Evolutionary conservation across 208 protist species (phyloP).

Genomic region (Endotrypanum monterogeii): DNA sequence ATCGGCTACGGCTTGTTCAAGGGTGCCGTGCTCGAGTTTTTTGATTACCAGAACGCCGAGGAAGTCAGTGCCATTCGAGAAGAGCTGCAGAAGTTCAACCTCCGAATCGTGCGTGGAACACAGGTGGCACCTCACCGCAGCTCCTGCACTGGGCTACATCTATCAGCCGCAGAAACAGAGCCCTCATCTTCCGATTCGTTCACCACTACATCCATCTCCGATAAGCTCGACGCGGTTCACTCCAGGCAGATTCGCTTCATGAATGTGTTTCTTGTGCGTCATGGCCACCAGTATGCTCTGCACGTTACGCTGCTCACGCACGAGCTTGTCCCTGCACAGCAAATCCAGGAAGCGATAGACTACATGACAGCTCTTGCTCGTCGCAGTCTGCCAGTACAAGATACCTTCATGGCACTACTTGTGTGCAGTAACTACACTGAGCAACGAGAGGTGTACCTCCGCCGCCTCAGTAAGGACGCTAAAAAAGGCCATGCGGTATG

Average conservation of each 20-base stretch:
- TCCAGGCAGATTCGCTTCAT: slow-evolving; percentile 50
- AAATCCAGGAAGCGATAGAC: slow-evolving; percentile 40
- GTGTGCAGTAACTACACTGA: slow-evolving; percentile 43
- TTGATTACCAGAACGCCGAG: slow-evolving; percentile 78
- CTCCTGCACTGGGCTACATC: background rate
- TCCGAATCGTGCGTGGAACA: slow-evolving; percentile 26
- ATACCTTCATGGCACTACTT: slow-evolving; percentile 59
- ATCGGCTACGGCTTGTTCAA: slow-evolving; percentile 76
- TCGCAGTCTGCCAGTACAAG: slow-evolving; percentile 49
- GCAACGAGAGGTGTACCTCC: slow-evolving; percentile 24
- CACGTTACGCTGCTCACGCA: slow-evolving; percentile 75
- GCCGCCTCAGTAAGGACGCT: background rate
- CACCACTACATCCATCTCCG: slow-evolving; percentile 1
- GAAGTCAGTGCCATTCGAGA: slow-evolving; percentile 67
- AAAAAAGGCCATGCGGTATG: background rate
- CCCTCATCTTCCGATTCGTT: background rate
- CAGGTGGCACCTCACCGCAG: slow-evolving; percentile 3
- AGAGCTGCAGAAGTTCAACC: slow-evolving; percentile 60
- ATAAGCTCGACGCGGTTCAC: slow-evolving; percentile 12
- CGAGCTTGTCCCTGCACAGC: slow-evolving; percentile 33
- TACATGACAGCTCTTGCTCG: slow-evolving; percentile 61
- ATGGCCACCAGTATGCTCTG: slow-evolving; percentile 79
- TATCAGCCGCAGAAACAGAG: background rate
- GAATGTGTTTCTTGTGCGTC: slow-evolving; percentile 85
- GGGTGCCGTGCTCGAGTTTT: slow-evolving; percentile 79